A percentile compares a stretch with the other conserved stretches of the same genome.
Conservation (phyloP, 2,329 filamentous ascomycete species). For the Hypoxylon sp. region DNA sequence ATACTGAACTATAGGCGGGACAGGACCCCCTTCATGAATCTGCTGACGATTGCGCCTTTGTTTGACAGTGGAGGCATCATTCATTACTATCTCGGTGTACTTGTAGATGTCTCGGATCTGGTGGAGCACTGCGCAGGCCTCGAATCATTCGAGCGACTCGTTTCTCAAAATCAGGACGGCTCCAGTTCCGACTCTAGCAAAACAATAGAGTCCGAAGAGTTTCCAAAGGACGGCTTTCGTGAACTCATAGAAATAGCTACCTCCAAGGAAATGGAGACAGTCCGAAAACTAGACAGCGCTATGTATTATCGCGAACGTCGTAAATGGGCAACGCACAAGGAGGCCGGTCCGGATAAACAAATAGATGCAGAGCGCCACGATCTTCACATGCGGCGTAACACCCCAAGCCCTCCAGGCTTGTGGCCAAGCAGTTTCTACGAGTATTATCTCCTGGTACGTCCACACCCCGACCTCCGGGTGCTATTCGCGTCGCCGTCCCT, state of each 20-base stretch:
- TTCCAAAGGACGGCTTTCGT: constrained; percentile 67
- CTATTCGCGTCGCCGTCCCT: constrained; percentile 75
- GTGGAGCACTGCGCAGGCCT: constrained; percentile 72
- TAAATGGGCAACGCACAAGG: constrained; percentile 53
- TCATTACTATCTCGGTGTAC: constrained; percentile 75
- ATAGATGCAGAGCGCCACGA: constrained; percentile 47
- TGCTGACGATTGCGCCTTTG: constrained; percentile 77
- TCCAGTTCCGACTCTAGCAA: constrained; percentile 28
- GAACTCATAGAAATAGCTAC: constrained; percentile 76
- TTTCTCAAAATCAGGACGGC: constrained; percentile 39
- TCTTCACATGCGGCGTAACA: constrained; percentile 21
- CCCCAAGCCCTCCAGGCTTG: constrained; percentile 39
- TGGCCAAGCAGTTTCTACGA: constrained; percentile 57
- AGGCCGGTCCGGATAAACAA: constrained; percentile 48
- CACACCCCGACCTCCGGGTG: constrained; percentile 71
- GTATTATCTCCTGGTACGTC: constrained; percentile 71
- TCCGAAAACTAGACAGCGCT: constrained; percentile 68
- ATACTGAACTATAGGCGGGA: constrained; percentile 82
- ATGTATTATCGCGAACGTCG: constrained; percentile 64
- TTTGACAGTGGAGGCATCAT: constrained; percentile 72
- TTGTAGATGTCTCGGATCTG: constrained; percentile 75
- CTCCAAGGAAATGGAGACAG: constrained; percentile 69
- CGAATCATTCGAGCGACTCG: constrained; percentile 64
- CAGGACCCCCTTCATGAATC: constrained; percentile 79
- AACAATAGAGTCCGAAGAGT: background rate